A percentile compares a stretch with the other conserved stretches of the same genome.
phyloP scores from a whole-genome alignment of 2,329 filamentous ascomycete genomes.

The Alternaria novae-zelandiae region DNA sequence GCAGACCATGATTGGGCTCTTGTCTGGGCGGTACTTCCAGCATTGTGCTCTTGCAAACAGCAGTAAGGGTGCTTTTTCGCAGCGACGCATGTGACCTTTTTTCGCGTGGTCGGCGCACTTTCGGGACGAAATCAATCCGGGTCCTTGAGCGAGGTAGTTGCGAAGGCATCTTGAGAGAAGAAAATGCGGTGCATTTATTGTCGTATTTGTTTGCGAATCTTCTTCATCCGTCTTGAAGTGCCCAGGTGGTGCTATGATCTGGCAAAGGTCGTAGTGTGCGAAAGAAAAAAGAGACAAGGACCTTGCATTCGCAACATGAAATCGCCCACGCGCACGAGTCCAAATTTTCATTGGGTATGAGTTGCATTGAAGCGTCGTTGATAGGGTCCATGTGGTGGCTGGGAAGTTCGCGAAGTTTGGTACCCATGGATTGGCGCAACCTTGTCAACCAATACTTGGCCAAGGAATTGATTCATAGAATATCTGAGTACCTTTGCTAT shows the following conservation, averaged over 20 bases:
- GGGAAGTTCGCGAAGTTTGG: neutral
- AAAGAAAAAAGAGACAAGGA: neutral
- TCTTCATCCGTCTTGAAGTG: neutral
- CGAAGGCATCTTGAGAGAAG: neutral
- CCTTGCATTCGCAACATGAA: neutral
- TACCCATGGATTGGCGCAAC: neutral
- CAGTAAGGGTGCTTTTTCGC: neutral
- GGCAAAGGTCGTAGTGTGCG: neutral
- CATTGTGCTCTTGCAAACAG: neutral
- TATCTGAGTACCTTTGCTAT: neutral
- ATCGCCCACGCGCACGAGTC: neutral
- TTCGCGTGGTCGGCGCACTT: neutral
- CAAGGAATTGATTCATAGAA: neutral
- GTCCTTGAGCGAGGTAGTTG: neutral
- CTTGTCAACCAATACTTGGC: neutral
- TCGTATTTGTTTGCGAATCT: neutral
- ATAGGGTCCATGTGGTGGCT: neutral
- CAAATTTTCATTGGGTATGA: neutral
- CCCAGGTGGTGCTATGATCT: neutral
- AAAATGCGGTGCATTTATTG: neutral
- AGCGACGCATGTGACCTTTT: neutral
- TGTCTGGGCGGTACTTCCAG: neutral
- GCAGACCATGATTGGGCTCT: neutral
- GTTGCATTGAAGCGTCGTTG: neutral
- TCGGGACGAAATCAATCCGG: conserved; percentile 9